A percentile compares a stretch with the other conserved stretches of the same genome.
These are phyloP conservation scores for Litsea cubeba DNA, from an alignment of 164 flowering plant genomes.

Conservation along the genomic window DNA sequence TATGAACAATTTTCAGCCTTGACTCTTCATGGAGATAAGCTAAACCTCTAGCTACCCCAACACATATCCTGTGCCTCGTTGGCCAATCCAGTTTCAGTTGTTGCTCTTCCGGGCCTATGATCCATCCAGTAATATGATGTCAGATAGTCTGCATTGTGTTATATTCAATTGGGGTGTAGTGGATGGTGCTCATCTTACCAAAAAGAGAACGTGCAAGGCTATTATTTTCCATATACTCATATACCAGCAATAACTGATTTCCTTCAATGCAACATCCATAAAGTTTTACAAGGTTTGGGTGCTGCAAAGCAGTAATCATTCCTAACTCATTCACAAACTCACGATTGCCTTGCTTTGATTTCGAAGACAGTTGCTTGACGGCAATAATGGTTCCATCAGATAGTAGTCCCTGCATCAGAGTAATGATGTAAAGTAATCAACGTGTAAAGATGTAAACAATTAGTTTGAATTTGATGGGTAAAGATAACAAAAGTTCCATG, in stretches of 20 bases:
- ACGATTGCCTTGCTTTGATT: slow-evolving; percentile 62
- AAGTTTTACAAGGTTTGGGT: slow-evolving; percentile 54
- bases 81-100: slow-evolving; percentile 35
- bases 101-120: slow-evolving; percentile 22
- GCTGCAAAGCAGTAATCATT: slow-evolving; percentile 52
- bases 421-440: too few relatives aligned
- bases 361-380: slow-evolving; percentile 64
- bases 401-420: too few relatives aligned
- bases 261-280: slow-evolving; percentile 58
- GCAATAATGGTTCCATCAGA: too few relatives aligned
- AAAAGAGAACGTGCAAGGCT: slow-evolving; percentile 49
- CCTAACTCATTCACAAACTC: slow-evolving; percentile 65
- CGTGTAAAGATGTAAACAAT: too few relatives aligned
- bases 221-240: slow-evolving; percentile 61
- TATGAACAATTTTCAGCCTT: slow-evolving; percentile 40
- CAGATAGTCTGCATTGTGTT: not conserved
- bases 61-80: slow-evolving; percentile 31
- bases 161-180: not conserved
- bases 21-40: slow-evolving; percentile 56
- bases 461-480: too few relatives aligned
- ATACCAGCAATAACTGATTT: slow-evolving; percentile 43
- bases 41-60: slow-evolving; percentile 51
- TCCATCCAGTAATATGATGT: not conserved
- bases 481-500: too few relatives aligned
- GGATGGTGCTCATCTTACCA: slow-evolving; percentile 25